phyloP scores from a whole-genome alignment of 306 rosid species.

The Begonia fuchsioides region DNA sequence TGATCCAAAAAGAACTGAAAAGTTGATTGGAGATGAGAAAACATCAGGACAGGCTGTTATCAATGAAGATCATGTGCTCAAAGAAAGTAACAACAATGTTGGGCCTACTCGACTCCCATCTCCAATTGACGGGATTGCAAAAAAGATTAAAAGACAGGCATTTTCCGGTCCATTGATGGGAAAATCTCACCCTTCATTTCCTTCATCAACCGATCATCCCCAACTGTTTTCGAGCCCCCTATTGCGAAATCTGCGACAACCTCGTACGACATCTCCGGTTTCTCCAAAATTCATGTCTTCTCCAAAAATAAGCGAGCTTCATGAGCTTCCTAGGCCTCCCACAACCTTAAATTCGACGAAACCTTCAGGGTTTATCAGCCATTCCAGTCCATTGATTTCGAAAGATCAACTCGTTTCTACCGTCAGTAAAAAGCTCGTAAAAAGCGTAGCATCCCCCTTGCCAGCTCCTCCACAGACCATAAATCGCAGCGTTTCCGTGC shows the following conservation, averaged over 20 bases:
- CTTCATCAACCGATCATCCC: conserved; percentile 24
- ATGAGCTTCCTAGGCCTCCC: conserved; percentile 96
- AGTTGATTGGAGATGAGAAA: conserved; percentile 27
- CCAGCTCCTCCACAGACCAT: conserved; percentile 69
- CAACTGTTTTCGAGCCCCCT: conserved; percentile 80
- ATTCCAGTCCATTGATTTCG: conserved; percentile 70
- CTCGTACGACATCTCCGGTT: conserved; percentile 57
- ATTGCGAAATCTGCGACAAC: conserved; percentile 54
- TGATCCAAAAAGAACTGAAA: conserved; percentile 43
- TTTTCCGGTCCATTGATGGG: conserved; percentile 84
- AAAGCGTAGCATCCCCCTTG: conserved; percentile 21
- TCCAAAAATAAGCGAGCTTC: conserved; percentile 91
- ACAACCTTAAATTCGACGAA: conserved; percentile 37
- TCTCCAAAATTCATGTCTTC: conserved; percentile 70
- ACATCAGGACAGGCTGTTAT: conserved; percentile 20
- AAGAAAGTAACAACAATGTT: conserved; percentile 62
- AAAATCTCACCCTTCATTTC: conserved; percentile 40
- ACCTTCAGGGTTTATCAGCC: conserved; percentile 39
- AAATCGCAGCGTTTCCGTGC: conserved; percentile 80
- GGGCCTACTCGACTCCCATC: conserved; percentile 40
- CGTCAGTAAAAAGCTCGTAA: too few relatives aligned
- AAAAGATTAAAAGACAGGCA: conserved; percentile 56
- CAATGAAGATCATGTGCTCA: conserved; percentile 39
- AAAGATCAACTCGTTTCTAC: conserved; percentile 46
- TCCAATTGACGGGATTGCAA: conserved; percentile 43